phyloP scores from a whole-genome alignment of 2,329 filamentous ascomycete genomes.

The Colletotrichum brevisporum region DNA sequence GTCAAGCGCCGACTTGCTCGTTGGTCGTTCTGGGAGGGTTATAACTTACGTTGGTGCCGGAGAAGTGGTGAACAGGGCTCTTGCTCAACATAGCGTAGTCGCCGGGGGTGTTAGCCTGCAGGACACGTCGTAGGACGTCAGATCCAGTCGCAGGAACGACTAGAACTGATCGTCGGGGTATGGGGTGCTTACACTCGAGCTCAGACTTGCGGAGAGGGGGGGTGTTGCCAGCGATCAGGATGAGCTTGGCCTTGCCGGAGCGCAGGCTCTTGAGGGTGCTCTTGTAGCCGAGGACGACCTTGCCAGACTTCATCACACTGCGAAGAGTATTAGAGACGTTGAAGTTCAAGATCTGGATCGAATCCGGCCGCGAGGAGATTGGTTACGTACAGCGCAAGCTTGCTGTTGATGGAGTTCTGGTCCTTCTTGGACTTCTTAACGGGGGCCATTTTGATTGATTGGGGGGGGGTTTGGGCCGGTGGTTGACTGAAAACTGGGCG shows the following conservation, averaged over 20 bases:
- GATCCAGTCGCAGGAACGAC: too few relatives aligned
- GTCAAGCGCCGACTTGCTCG: slow-evolving; percentile 35
- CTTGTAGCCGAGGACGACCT: slow-evolving; percentile 93
- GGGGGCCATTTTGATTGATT: slow-evolving; percentile 73
- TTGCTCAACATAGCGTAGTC: slow-evolving; percentile 84
- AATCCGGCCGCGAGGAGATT: not conserved
- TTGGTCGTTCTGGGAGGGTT: slow-evolving; percentile 2
- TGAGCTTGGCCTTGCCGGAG: slow-evolving; percentile 78
- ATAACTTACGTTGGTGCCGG: slow-evolving; percentile 95
- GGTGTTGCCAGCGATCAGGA: slow-evolving; percentile 94
- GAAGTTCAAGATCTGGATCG: too few relatives aligned
- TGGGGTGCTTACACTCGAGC: too few relatives aligned
- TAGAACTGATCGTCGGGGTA: too few relatives aligned
- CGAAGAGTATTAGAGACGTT: not conserved
- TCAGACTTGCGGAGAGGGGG: slow-evolving; percentile 49
- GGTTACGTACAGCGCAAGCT: slow-evolving; percentile 62
- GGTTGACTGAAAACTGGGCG: slow-evolving; percentile 27
- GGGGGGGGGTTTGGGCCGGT: slow-evolving; percentile 46
- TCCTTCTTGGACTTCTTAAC: slow-evolving; percentile 87
- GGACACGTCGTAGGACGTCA: too few relatives aligned
- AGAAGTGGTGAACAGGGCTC: slow-evolving; percentile 99
- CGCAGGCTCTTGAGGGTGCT: slow-evolving; percentile 72
- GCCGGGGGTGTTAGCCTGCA: too few relatives aligned
- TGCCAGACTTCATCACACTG: slow-evolving; percentile 74
- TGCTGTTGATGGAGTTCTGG: slow-evolving; percentile 76